Percentiles rank a stretch among this genome's conserved stretches.
Evolutionary conservation across 2,329 filamentous ascomycete species (phyloP).

Genomic region (Tetracladium maxilliforme): DNA sequence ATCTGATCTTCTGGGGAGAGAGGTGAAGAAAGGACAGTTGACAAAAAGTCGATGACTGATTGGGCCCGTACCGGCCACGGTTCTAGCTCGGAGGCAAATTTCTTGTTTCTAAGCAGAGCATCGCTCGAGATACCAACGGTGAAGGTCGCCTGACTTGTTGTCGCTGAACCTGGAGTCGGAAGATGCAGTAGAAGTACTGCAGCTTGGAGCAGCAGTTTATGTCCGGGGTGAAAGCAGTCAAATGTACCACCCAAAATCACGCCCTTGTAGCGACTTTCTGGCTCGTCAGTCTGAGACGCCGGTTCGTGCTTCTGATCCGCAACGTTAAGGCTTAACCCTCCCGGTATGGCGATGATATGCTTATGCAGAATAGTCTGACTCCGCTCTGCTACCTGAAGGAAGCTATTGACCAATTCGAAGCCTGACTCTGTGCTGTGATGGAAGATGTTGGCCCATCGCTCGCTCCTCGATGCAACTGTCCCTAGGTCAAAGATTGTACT

Average conservation of each 20-base stretch:
- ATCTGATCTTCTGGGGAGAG: slow-evolving; percentile 16
- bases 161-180: slow-evolving; percentile 17
- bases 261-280: too few species aligned
- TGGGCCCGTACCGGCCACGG: slow-evolving; percentile 63
- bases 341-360: too few species aligned
- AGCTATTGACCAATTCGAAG: too few species aligned
- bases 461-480: too few species aligned
- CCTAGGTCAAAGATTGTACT: too few species aligned
- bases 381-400: too few species aligned
- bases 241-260: slow-evolving; percentile 89
- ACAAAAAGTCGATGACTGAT: slow-evolving; percentile 59
- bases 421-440: too few species aligned
- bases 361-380: too few species aligned
- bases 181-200: slow-evolving; percentile 55
- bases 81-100: slow-evolving; percentile 68
- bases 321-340: too few species aligned
- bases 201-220: slow-evolving; percentile 92
- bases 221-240: slow-evolving; percentile 87
- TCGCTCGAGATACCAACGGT: slow-evolving; percentile 84
- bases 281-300: too few species aligned
- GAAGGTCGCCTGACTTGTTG: slow-evolving; percentile 41
- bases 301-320: too few species aligned
- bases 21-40: slow-evolving; percentile 37
- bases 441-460: too few species aligned
- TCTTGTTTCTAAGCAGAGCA: slow-evolving; percentile 75